A percentile compares a stretch with the other conserved stretches of the same genome.
phyloP scores from a whole-genome alignment of 164 flowering plant species.

The Kalanchoe fedtschenkoi region DNA sequence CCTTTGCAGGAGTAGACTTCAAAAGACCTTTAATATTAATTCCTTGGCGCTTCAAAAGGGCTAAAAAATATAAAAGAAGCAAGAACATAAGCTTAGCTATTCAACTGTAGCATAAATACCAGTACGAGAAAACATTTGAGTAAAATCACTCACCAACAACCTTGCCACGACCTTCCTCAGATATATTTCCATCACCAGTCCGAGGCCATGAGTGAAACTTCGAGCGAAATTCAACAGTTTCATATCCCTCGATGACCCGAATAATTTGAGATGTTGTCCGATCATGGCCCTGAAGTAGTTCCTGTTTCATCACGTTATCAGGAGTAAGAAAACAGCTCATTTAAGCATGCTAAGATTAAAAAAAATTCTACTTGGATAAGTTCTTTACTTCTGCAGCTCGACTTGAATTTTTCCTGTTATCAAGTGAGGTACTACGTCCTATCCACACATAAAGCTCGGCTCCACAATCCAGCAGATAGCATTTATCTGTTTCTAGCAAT shows the following conservation, averaged over 20 bases:
- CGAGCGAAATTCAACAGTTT: conserved; percentile 74
- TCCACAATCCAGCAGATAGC: conserved; percentile 86
- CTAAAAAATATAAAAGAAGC: conserved; percentile 28
- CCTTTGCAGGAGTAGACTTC: conserved; percentile 82
- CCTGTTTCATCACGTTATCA: conserved; percentile 35
- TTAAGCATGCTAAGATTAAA: conserved; percentile 4
- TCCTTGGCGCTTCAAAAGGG: conserved; percentile 89
- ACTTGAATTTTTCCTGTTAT: conserved; percentile 80
- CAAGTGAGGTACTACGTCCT: conserved; percentile 89
- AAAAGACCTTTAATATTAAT: conserved; percentile 86
- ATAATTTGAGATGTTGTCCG: conserved; percentile 60
- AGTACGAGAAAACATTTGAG: conserved; percentile 1
- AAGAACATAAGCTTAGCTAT: neutral
- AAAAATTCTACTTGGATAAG: neutral
- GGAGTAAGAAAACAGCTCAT: conserved; percentile 6
- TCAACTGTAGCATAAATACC: neutral
- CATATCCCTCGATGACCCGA: conserved; percentile 94
- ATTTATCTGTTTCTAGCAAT: conserved; percentile 67
- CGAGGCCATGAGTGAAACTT: conserved; percentile 90
- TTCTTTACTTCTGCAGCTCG: conserved; percentile 68
- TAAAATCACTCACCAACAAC: conserved; percentile 71
- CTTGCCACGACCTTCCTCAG: conserved; percentile 97
- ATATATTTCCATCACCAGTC: conserved; percentile 48
- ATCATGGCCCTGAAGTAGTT: conserved; percentile 41
- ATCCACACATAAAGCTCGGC: conserved; percentile 86